Evolutionary conservation across 2,329 filamentous ascomycete species (phyloP).

Genomic region (Capronia americana): DNA sequence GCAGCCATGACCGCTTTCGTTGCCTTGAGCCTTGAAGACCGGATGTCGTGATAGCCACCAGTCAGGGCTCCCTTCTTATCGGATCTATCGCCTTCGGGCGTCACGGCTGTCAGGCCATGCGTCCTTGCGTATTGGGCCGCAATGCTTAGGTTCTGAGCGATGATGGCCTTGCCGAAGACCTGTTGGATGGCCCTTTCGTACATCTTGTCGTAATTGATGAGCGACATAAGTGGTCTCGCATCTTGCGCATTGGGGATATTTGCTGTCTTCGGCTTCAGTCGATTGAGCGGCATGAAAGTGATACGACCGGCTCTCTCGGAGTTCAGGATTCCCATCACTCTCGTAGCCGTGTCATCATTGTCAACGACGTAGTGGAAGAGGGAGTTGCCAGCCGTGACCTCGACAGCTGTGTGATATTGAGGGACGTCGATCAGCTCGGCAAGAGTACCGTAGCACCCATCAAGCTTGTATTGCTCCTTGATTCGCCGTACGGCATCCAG

Average conservation of each 20-base stretch:
- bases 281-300: slow-evolving; percentile 92
- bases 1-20: slow-evolving; percentile 77
- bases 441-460: slow-evolving; percentile 88
- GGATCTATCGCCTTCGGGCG: slow-evolving; percentile 89
- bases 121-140: slow-evolving; percentile 91
- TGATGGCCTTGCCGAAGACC: slow-evolving; percentile 93
- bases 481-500: slow-evolving; percentile 85
- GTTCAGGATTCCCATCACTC: slow-evolving; percentile 78
- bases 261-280: slow-evolving; percentile 71
- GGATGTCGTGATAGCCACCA: slow-evolving; percentile 88
- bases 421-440: slow-evolving; percentile 89
- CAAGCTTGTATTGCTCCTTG: slow-evolving; percentile 77
- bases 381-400: slow-evolving; percentile 89
- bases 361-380: slow-evolving; percentile 97
- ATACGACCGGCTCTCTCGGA: slow-evolving; percentile 82
- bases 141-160: slow-evolving; percentile 87
- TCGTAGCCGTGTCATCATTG: slow-evolving; percentile 83
- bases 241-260: slow-evolving; percentile 87
- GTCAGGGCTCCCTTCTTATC: slow-evolving; percentile 96
- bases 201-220: slow-evolving; percentile 76
- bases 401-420: slow-evolving; percentile 87
- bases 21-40: slow-evolving; percentile 84
- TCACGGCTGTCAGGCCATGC: slow-evolving; percentile 91
- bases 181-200: slow-evolving; percentile 90
- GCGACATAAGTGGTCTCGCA: slow-evolving; percentile 83